Percentiles rank a stretch among this genome's conserved stretches.
These are phyloP conservation scores for Claviceps sp. DNA, from an alignment of 2,329 filamentous ascomycete genomes.

Conservation along the genomic window DNA sequence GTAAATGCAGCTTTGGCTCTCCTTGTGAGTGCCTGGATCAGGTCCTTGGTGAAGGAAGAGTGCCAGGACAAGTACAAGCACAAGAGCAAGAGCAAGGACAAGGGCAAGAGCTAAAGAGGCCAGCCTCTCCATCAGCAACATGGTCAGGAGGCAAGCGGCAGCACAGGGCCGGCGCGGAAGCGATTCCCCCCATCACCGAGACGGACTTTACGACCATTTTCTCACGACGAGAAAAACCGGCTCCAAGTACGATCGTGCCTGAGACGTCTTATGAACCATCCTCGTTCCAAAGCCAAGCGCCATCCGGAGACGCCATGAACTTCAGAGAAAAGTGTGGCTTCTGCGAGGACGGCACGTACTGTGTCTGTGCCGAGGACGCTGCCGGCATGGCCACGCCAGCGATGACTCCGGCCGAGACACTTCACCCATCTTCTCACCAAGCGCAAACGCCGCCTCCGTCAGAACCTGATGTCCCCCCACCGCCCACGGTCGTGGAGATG, in stretches of 20 bases:
- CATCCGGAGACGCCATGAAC: slow-evolving; percentile 24
- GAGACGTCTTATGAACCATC: slow-evolving; percentile 4
- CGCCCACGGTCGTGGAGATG: slow-evolving; percentile 42
- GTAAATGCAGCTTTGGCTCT: slow-evolving; percentile 47
- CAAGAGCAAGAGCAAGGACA: background rate
- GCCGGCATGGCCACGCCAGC: slow-evolving; percentile 27
- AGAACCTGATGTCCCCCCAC: slow-evolving; percentile 44
- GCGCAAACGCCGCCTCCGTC: slow-evolving; percentile 45
- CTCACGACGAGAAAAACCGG: slow-evolving; percentile 25
- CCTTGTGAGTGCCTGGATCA: slow-evolving; percentile 53
- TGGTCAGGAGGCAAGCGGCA: slow-evolving; percentile 41
- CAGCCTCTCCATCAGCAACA: slow-evolving; percentile 29
- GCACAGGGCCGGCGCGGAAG: slow-evolving; percentile 20
- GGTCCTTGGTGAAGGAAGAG: slow-evolving; percentile 24
- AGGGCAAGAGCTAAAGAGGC: slow-evolving; percentile 31
- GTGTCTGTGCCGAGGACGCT: slow-evolving; percentile 59
- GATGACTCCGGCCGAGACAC: slow-evolving; percentile 26
- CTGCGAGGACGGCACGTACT: slow-evolving; percentile 70
- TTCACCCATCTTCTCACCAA: slow-evolving; percentile 31
- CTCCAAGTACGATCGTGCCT: background rate
- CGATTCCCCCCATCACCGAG: slow-evolving; percentile 43
- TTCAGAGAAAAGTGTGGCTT: slow-evolving; percentile 65
- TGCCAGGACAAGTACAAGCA: too few relatives aligned
- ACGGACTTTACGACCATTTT: slow-evolving; percentile 63
- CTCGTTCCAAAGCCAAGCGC: slow-evolving; percentile 14